Conservation (phyloP, 768 basidiomycete species). For the Russula earlei region DNA sequence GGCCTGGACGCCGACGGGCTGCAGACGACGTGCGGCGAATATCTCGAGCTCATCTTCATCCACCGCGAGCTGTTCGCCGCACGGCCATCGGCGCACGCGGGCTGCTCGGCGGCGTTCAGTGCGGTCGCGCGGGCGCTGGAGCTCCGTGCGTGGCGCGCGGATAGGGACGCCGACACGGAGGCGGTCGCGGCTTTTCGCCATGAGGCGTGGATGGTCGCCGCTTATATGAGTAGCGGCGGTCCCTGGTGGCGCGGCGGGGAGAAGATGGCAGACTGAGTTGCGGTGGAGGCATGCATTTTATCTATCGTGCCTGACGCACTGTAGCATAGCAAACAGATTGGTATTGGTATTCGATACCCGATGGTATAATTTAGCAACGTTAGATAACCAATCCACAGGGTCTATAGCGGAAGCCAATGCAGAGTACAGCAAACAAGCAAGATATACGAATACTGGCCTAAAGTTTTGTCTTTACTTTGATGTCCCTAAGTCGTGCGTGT, state of each 20-base stretch:
- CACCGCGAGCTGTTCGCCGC: constrained; percentile 62
- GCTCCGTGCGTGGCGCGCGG: constrained; percentile 55
- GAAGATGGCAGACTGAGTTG: constrained; percentile 1
- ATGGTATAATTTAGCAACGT: not conserved
- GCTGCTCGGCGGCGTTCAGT: constrained; percentile 55
- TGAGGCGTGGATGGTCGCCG: constrained; percentile 52
- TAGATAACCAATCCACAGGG: not conserved
- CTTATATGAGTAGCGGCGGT: constrained; percentile 15
- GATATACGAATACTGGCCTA: not conserved
- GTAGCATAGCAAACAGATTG: constrained; percentile 15
- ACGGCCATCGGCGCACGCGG: constrained; percentile 51
- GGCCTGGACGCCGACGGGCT: constrained; percentile 23
- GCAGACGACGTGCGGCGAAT: constrained; percentile 60
- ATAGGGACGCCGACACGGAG: constrained; percentile 60
- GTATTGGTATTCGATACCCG: constrained; percentile 3
- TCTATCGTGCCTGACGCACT: not conserved
- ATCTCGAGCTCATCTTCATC: constrained; percentile 68
- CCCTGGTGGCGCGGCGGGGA: constrained; percentile 19
- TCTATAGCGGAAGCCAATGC: not conserved
- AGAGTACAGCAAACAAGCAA: not conserved
- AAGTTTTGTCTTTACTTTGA: constrained; percentile 8
- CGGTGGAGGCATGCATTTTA: not conserved
- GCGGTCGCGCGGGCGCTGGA: constrained; percentile 60
- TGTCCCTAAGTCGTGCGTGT: constrained; percentile 32
- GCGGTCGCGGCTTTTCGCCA: constrained; percentile 60